phyloP scores from a whole-genome alignment of 2,329 filamentous ascomycete species.

The Ascochyta koolunga region DNA sequence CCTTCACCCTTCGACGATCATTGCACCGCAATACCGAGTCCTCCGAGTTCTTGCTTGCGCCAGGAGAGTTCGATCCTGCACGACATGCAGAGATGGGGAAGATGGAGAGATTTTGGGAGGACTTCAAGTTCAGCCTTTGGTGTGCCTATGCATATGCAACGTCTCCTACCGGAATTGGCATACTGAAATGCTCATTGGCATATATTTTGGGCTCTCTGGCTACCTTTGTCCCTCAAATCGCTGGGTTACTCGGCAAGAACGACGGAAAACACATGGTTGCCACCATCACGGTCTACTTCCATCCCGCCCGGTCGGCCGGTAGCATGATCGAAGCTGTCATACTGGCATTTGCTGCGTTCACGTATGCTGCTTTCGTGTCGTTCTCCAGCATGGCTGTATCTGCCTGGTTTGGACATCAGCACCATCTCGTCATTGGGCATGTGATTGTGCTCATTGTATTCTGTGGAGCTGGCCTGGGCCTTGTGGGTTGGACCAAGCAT shows the following conservation, averaged over 20 bases:
- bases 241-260: slow-evolving; percentile 76
- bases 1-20: slow-evolving; percentile 72
- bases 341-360: slow-evolving; percentile 76
- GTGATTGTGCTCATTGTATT: slow-evolving; percentile 81
- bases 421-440: slow-evolving; percentile 75
- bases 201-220: slow-evolving; percentile 86
- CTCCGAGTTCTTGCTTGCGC: slow-evolving; percentile 50
- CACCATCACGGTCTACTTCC: slow-evolving; percentile 93
- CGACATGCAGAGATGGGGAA: slow-evolving; percentile 40
- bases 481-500: slow-evolving; percentile 88
- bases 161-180: slow-evolving; percentile 76
- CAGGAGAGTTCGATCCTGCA: slow-evolving; percentile 35
- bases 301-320: slow-evolving; percentile 82
- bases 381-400: slow-evolving; percentile 89
- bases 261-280: slow-evolving; percentile 95
- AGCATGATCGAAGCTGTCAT: slow-evolving; percentile 88
- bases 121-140: slow-evolving; percentile 35
- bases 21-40: slow-evolving; percentile 52
- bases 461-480: slow-evolving; percentile 82
- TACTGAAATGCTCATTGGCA: slow-evolving; percentile 89
- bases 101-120: slow-evolving; percentile 43
- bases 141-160: slow-evolving; percentile 65
- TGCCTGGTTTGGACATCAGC: slow-evolving; percentile 73
- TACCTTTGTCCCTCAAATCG: slow-evolving; percentile 78
- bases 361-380: slow-evolving; percentile 77